Conservation (phyloP, 148 eudicot genomes). For the Rhododendron kiyosumense region DNA sequence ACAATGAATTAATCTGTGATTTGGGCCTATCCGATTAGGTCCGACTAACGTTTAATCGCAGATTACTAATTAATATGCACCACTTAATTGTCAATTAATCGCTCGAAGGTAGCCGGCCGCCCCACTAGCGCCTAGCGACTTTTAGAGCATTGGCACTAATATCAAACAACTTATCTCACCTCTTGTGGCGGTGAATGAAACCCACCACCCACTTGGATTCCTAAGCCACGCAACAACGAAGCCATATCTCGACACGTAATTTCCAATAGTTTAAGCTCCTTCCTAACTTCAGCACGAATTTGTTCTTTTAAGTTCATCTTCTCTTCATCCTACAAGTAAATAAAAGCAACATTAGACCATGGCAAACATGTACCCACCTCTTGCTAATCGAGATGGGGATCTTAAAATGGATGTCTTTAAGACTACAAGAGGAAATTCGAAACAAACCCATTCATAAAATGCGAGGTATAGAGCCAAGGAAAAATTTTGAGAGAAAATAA, state of each 20-base stretch:
- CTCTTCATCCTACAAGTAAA: conserved; percentile 56
- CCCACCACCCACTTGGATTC: conserved; percentile 44
- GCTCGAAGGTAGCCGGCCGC: too few species aligned
- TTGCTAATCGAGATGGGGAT: not conserved
- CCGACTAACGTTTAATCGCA: too few species aligned
- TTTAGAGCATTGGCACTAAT: not conserved
- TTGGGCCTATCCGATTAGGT: too few species aligned
- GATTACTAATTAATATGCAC: too few species aligned
- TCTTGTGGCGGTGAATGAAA: conserved; percentile 39
- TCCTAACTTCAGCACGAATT: conserved; percentile 52
- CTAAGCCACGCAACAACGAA: conserved; percentile 57
- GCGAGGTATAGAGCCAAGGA: not conserved
- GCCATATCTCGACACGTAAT: conserved; percentile 48
- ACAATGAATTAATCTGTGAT: too few species aligned
- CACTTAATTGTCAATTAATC: too few species aligned
- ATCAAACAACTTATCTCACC: conserved; percentile 32
- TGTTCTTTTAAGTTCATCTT: conserved; percentile 62
- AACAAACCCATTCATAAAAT: not conserved
- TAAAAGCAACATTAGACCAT: conserved; percentile 1
- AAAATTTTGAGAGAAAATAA: not conserved
- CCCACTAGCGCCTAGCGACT: too few species aligned
- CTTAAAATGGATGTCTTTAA: not conserved
- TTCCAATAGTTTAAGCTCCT: conserved; percentile 51
- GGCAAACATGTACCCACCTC: not conserved
- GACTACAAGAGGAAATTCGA: not conserved